Base-by-base conservation (phyloP, 495 filamentous ascomycete genomes). In the Penicillium bialowiezense region DNA sequence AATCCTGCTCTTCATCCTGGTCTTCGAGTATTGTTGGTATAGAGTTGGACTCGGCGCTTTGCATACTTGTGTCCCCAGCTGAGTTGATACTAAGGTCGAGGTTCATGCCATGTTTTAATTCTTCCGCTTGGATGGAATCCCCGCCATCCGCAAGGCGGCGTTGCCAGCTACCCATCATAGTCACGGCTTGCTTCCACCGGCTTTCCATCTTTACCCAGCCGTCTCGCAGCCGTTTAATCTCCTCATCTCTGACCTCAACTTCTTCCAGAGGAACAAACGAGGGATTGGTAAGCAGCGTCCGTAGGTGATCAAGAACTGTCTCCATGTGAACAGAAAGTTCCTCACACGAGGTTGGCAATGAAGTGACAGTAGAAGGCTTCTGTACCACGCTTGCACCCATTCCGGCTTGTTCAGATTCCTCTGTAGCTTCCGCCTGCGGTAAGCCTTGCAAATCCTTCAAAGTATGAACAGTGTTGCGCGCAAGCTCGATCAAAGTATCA, bases 191-290 rank as follows among this genome's bases (percentile, higher is more conserved):
- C 58, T 81, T 82, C 92, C 93, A 97, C 33, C 92, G 74, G 13
- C 73, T 76, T 67, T 96, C 90, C 86, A 97, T 91, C 64, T 84
- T 90, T 64, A 91, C 88, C 83, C 91, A 95, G 18, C 90, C 89
- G 47, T 87, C 81, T 21, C 87, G 83, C 10, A 97, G 71, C 51
- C 87, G 73, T 17, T 78, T 74, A 49, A 98, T 97, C 58, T 96
- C 91, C 35, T 95, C 87, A 50, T 98, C 92, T 23, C 92, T 81
- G 14, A 91, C 72, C 50, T 91, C 89, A 6, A 97, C 88, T 64
- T 97, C 86, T 61, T 97, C 95, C n/a, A 98, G 77, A 0, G 93
- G 88, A 24, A 97, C 93, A 66, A 97, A 98, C 7, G 89, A 92
- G 5, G 93, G 93, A 53, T 97, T 96, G 9, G 91, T 96, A 21